A percentile compares a stretch with the other conserved stretches of the same genome.
Evolutionary conservation across 768 basidiomycete species (phyloP).

Genomic region (Sarcodon aspratus): DNA sequence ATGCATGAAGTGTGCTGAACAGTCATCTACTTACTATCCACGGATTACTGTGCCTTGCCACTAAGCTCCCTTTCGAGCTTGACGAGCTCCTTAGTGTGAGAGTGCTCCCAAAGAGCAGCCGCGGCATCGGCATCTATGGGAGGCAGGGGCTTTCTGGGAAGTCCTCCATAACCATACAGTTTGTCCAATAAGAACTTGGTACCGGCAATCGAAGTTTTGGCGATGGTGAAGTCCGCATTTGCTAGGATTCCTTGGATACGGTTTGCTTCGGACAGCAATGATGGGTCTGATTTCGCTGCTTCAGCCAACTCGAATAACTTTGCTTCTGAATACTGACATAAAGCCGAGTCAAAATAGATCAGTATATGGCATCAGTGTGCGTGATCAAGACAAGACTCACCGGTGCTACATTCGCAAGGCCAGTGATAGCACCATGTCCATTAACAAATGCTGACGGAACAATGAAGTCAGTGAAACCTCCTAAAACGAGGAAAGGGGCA

Average conservation of each 20-base stretch:
- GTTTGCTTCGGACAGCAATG: conserved; percentile 56
- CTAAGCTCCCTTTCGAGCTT: conserved; percentile 47
- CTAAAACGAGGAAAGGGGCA: conserved; percentile 74
- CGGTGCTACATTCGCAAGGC: conserved; percentile 76
- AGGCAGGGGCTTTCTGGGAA: conserved; percentile 67
- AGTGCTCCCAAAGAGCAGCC: conserved; percentile 58
- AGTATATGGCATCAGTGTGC: neutral
- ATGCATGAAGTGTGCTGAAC: neutral
- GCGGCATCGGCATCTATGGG: conserved; percentile 47
- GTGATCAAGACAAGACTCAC: conserved; percentile 23
- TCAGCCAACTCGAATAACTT: conserved; percentile 55
- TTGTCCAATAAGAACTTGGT: conserved; percentile 75
- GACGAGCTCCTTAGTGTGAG: conserved; percentile 59
- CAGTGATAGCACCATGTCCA: conserved; percentile 85
- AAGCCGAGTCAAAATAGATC: neutral
- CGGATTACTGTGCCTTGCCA: conserved; percentile 21
- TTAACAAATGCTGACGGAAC: conserved; percentile 60
- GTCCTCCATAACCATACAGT: conserved; percentile 72
- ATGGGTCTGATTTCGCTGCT: conserved; percentile 39
- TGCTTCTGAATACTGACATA: conserved; percentile 38
- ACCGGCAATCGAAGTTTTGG: conserved; percentile 66
- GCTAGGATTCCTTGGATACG: conserved; percentile 73
- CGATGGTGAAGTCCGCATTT: conserved; percentile 70
- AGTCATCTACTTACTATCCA: neutral
- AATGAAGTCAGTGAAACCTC: conserved; percentile 80